phyloP scores from a whole-genome alignment of 371 early-diverging fungal species.

The Circinella umbellata region DNA sequence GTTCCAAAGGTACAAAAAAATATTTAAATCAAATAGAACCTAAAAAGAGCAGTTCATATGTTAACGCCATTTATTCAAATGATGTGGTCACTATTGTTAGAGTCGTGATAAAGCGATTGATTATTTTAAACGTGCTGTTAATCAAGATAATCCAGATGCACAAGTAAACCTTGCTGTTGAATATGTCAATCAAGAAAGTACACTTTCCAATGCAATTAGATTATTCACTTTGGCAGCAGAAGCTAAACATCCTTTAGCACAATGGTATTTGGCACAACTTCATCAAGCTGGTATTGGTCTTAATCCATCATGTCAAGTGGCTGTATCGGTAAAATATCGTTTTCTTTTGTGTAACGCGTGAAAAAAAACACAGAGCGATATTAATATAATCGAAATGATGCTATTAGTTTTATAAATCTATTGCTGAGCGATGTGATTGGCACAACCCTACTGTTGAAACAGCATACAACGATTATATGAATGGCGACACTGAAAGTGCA shows the following conservation, averaged over 20 bases:
- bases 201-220: slow-evolving; percentile 35
- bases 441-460: slow-evolving; percentile 64
- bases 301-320: slow-evolving; percentile 52
- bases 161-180: slow-evolving; percentile 61
- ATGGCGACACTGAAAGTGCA: slow-evolving; percentile 74
- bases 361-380: background rate
- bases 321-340: slow-evolving; percentile 53
- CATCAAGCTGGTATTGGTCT: slow-evolving; percentile 50
- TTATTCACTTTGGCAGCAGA: slow-evolving; percentile 53
- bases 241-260: slow-evolving; percentile 71
- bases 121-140: slow-evolving; percentile 68
- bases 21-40: too few relatives aligned
- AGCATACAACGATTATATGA: slow-evolving; percentile 59
- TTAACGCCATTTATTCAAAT: too few relatives aligned
- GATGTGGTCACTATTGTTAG: background rate
- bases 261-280: slow-evolving; percentile 77
- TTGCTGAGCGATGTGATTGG: slow-evolving; percentile 90
- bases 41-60: background rate
- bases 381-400: background rate
- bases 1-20: slow-evolving; percentile 43
- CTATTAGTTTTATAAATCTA: slow-evolving; percentile 72
- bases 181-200: slow-evolving; percentile 37
- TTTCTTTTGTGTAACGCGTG: background rate
- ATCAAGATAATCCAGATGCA: slow-evolving; percentile 61
- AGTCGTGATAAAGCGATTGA: slow-evolving; percentile 58